phyloP scores from a whole-genome alignment of 176 grass and related monocot genomes.

The Carex pumila region DNA sequence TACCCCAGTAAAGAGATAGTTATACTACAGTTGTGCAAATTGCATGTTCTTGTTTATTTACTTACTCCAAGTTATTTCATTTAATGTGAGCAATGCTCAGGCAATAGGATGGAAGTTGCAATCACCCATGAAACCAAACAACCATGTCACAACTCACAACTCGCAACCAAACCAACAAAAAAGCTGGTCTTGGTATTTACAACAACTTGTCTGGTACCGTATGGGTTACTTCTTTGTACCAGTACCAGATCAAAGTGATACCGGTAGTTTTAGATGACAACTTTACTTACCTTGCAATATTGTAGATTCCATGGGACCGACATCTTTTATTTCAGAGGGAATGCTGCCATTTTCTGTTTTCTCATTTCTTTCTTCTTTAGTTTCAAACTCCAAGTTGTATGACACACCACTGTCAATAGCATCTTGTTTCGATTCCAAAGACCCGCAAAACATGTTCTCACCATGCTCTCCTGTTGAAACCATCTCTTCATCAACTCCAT shows the following conservation, averaged over 20 bases:
- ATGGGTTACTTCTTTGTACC: not conserved
- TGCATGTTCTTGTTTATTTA: not conserved
- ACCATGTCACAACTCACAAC: not conserved
- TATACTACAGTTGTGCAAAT: not conserved
- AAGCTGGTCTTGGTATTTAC: not conserved
- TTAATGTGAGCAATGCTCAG: not conserved
- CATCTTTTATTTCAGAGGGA: not conserved
- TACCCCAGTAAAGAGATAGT: not conserved
- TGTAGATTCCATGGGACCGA: not conserved
- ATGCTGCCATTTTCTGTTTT: not conserved
- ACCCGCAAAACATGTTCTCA: not conserved
- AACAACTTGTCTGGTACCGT: not conserved
- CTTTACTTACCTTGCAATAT: not conserved
- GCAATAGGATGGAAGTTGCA: not conserved
- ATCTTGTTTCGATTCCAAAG: not conserved
- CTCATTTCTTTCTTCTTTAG: not conserved
- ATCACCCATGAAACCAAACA: not conserved
- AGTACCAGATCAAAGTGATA: not conserved
- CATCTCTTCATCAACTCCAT: not conserved
- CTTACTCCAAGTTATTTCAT: not conserved
- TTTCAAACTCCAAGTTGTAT: not conserved
- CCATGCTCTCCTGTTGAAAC: not conserved
- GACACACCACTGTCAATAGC: not conserved
- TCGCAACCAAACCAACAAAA: not conserved
- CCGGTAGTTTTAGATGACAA: not conserved